Evolutionary conservation across 805 yeast species (phyloP), one percentile per base, ranked within the genome.

Genomic region (Ogataea philodendri): DNA sequence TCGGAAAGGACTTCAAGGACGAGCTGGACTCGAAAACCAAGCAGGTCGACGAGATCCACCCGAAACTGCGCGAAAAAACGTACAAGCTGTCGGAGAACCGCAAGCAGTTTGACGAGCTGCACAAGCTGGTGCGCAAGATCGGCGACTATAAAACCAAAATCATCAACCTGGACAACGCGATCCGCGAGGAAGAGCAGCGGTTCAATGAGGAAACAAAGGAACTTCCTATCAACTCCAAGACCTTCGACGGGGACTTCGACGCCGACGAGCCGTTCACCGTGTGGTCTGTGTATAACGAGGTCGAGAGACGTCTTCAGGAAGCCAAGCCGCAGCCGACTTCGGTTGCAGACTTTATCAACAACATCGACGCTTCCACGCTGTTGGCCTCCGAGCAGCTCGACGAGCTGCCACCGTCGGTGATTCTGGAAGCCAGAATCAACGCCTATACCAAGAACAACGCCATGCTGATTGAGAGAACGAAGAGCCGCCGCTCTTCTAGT

Each of bases 241-340:
- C 57, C 46, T 69, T 60, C 42, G 73, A 72, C 15, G 81, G 78
- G 16, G 78, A 72, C 38, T 81, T 78, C 50, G 90, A 84, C 59
- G 90, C 95, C 0, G 97, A 89, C 60, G 90, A 85, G 53, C 96
- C 96, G n/a, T 90, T 86, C 60, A 71, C 83, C 31, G 73, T 86
- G 8, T 68, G 73, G 52, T 67, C 76, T 5, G 67, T 84, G 9
- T 80, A 73, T 51, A 72, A 76, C 24, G 70, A 69, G 44, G 59
- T 84, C n/a, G 70, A 68, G 36, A 44, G 53, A 4, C 63, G 63
- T 42, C 42, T 71, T 10, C 62, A 60, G 17, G 54, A 55, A 21
- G 26, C 49, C 21, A 35, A 46, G 31, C 33, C 44, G 13, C 21
- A 38, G 19, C 30, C 30, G 5, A 17, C 26, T 8, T 22, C 42